phyloP scores from a whole-genome alignment of 2,329 filamentous ascomycete species.

The Cladosporium colombiae region DNA sequence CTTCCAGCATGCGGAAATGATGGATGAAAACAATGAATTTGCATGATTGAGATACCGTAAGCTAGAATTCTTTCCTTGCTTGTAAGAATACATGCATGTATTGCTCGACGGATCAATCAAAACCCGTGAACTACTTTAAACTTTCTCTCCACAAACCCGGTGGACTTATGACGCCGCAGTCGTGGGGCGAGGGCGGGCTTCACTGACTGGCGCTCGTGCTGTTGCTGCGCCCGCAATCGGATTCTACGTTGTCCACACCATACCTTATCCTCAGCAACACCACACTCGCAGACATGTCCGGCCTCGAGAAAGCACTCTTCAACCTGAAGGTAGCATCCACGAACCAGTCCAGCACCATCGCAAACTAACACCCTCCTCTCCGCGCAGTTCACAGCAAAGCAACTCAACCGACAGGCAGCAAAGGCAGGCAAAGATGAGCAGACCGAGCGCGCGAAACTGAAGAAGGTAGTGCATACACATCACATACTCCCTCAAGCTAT shows the following conservation, averaged over 20 bases:
- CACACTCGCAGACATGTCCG: slow-evolving; percentile 51
- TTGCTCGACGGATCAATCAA: not conserved
- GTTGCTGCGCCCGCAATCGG: slow-evolving; percentile 7
- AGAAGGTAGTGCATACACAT: slow-evolving; percentile 49
- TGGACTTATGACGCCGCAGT: not conserved
- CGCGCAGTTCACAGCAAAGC: slow-evolving; percentile 61
- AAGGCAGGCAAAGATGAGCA: slow-evolving; percentile 64
- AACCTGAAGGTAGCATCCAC: slow-evolving; percentile 56
- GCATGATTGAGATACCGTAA: not conserved
- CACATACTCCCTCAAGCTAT: not conserved
- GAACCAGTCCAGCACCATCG: not conserved
- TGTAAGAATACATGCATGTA: not conserved
- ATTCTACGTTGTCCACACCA: not conserved
- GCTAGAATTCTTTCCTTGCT: not conserved
- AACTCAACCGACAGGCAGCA: slow-evolving; percentile 62
- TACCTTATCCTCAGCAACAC: slow-evolving; percentile 4
- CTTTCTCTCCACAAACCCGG: not conserved
- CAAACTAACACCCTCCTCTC: not conserved
- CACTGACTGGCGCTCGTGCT: slow-evolving; percentile 1
- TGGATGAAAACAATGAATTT: not conserved
- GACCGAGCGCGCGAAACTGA: slow-evolving; percentile 61
- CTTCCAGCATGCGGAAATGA: not conserved
- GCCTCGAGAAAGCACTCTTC: slow-evolving; percentile 63
- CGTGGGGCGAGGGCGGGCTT: not conserved
- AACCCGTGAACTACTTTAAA: not conserved